These are phyloP conservation scores for Aspergillus quadrilineatus DNA, from an alignment of 2,329 filamentous ascomycete genomes.

Conservation along the genomic window DNA sequence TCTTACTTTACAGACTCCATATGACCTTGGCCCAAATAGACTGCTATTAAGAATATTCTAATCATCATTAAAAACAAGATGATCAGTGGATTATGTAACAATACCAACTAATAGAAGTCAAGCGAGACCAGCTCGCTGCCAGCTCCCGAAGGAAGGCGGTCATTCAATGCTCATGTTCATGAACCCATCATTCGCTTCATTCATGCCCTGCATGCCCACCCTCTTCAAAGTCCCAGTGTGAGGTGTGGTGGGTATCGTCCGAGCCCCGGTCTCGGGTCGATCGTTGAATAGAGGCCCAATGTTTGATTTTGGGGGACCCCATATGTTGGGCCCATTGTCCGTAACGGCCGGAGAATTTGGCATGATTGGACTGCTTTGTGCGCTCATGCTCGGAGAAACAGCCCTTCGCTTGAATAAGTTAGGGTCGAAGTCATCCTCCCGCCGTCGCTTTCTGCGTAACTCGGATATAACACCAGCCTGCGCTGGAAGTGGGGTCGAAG, in stretches of 20 bases:
- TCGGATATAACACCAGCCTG: conserved; percentile 63
- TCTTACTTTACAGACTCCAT: too few relatives aligned
- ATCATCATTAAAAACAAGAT: not conserved
- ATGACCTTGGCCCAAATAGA: too few relatives aligned
- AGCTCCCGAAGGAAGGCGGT: conserved; percentile 13
- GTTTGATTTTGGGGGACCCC: conserved; percentile 68
- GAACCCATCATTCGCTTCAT: conserved; percentile 87
- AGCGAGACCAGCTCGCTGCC: conserved; percentile 15
- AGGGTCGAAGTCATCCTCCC: conserved; percentile 88
- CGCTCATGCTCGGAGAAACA: conserved; percentile 86
- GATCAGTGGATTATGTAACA: not conserved
- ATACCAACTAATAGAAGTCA: not conserved
- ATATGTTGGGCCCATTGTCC: conserved; percentile 59
- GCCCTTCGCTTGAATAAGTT: conserved; percentile 86
- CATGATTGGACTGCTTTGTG: conserved; percentile 83
- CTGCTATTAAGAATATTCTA: not conserved
- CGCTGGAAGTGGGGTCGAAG: conserved; percentile 43
- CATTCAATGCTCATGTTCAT: conserved; percentile 98
- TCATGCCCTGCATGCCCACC: conserved; percentile 87
- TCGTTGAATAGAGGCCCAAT: conserved; percentile 50
- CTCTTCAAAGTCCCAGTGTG: conserved; percentile 50
- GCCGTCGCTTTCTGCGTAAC: conserved; percentile 74
- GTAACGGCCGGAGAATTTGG: conserved; percentile 76
- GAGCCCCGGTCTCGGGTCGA: conserved; percentile 52
- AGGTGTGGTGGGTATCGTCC: conserved; percentile 54